phyloP scores from a whole-genome alignment of 1,284 basidiomycete genomes.

The Cystobasidiaceae sp. region DNA sequence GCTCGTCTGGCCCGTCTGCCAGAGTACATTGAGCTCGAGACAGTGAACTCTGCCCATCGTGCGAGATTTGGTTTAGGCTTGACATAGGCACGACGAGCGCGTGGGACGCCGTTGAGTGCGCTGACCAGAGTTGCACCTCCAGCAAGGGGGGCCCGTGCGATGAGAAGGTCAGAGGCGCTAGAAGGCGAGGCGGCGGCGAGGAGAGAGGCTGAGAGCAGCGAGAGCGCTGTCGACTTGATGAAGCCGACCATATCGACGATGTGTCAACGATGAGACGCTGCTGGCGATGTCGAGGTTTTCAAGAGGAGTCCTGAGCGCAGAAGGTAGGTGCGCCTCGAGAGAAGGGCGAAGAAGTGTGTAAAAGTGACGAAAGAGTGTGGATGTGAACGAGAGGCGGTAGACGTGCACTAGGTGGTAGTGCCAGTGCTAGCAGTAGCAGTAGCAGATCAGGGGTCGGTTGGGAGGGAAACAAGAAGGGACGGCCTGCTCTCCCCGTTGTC shows the following conservation, averaged over 20 bases:
- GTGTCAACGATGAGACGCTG: too few relatives aligned
- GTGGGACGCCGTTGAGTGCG: too few relatives aligned
- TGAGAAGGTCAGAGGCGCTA: not conserved
- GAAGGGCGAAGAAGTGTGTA: not conserved
- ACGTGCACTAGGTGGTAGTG: too few relatives aligned
- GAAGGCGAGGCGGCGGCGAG: not conserved
- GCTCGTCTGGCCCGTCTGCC: not conserved
- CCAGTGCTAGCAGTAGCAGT: too few relatives aligned
- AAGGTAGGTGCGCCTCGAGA: too few relatives aligned
- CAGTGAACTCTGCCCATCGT: conserved; percentile 15
- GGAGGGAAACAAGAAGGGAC: not conserved
- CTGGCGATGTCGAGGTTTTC: too few relatives aligned
- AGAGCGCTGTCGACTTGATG: too few relatives aligned
- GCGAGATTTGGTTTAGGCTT: conserved; percentile 5
- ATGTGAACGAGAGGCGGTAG: not conserved
- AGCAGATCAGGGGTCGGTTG: not conserved
- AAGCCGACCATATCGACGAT: too few relatives aligned
- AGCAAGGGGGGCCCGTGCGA: not conserved
- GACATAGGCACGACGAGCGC: not conserved
- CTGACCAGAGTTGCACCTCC: too few relatives aligned
- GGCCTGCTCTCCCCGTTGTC: too few relatives aligned
- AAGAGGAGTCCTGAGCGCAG: too few relatives aligned
- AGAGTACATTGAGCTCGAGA: not conserved
- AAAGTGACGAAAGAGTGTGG: not conserved
- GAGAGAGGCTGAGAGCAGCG: not conserved